These are phyloP conservation scores for Setaria viridis DNA, from an alignment of 202 grass and related monocot species.

Conservation along the genomic window DNA sequence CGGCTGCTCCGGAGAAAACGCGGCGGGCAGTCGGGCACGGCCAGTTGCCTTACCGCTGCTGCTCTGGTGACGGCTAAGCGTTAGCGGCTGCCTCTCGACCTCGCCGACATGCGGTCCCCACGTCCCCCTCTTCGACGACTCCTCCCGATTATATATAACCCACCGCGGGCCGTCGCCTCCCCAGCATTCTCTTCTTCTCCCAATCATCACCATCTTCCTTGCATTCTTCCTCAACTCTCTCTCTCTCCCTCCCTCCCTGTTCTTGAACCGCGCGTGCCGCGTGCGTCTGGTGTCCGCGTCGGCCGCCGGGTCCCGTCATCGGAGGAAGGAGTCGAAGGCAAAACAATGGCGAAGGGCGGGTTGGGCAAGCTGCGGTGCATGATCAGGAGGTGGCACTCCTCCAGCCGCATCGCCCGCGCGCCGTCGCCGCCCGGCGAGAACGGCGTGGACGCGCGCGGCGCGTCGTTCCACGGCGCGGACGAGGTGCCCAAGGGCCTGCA, in stretches of 20 bases:
- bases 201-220: conserved; percentile 13
- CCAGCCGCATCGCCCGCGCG: conserved; percentile 56
- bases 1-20: too few relatives aligned
- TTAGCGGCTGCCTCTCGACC: background rate
- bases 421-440: background rate
- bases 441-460: background rate
- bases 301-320: background rate
- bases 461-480: conserved; percentile 65
- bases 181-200: background rate
- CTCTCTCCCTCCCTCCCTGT: conserved; percentile 1
- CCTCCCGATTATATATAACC: background rate
- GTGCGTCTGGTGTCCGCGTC: background rate
- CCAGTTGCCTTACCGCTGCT: conserved; percentile 36
- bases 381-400: conserved; percentile 82
- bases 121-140: too few relatives aligned
- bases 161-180: background rate
- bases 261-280: background rate
- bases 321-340: background rate
- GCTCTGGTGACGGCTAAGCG: conserved; percentile 28
- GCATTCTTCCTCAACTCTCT: background rate
- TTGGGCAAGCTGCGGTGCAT: conserved; percentile 83
- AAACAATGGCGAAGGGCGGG: conserved; percentile 57
- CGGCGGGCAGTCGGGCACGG: background rate
- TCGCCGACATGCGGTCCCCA: conserved; percentile 17
- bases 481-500: conserved; percentile 62